Evolutionary conservation across 768 basidiomycete genomes (phyloP).

Genomic region (Amylocystis lapponica): DNA sequence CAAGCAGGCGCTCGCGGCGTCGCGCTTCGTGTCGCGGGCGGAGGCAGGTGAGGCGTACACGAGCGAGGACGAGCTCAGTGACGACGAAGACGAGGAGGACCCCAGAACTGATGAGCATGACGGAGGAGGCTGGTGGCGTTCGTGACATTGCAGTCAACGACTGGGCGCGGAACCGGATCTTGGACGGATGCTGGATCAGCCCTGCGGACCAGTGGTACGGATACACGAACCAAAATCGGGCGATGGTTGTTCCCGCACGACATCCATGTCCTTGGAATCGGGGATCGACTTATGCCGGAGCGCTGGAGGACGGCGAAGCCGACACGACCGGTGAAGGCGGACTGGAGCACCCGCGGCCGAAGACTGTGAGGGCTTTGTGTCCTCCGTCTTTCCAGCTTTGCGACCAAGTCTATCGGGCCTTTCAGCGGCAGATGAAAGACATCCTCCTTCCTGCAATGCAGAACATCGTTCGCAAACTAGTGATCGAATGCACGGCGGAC

Average conservation of each 20-base stretch:
- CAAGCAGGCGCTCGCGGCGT: slow-evolving; percentile 61
- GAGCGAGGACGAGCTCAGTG: slow-evolving; percentile 28
- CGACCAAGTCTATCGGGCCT: slow-evolving; percentile 55
- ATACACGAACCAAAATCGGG: slow-evolving; percentile 30
- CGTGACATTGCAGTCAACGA: slow-evolving; percentile 57
- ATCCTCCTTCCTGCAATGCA: slow-evolving; percentile 62
- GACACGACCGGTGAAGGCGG: slow-evolving; percentile 17
- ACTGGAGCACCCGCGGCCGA: slow-evolving; percentile 41
- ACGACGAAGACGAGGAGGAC: slow-evolving; percentile 41
- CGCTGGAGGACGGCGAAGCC: slow-evolving; percentile 18
- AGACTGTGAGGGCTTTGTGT: slow-evolving; percentile 42
- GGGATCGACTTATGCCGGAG: slow-evolving; percentile 20
- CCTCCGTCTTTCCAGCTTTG: slow-evolving; percentile 63
- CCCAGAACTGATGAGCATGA: slow-evolving; percentile 37
- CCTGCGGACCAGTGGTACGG: slow-evolving; percentile 71
- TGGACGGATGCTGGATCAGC: slow-evolving; percentile 73
- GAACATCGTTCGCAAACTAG: slow-evolving; percentile 60
- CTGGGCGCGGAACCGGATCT: slow-evolving; percentile 64
- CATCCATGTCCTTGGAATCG: slow-evolving; percentile 60
- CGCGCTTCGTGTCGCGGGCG: slow-evolving; percentile 32
- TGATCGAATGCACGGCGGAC: slow-evolving; percentile 55
- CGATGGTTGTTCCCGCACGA: slow-evolving; percentile 23
- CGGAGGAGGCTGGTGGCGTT: slow-evolving; percentile 42
- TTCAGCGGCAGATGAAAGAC: slow-evolving; percentile 50
- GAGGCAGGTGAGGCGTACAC: slow-evolving; percentile 32